These are phyloP conservation scores for Stenogyne calaminthoides DNA, from an alignment of 305 asterid genomes.

Conservation along the genomic window DNA sequence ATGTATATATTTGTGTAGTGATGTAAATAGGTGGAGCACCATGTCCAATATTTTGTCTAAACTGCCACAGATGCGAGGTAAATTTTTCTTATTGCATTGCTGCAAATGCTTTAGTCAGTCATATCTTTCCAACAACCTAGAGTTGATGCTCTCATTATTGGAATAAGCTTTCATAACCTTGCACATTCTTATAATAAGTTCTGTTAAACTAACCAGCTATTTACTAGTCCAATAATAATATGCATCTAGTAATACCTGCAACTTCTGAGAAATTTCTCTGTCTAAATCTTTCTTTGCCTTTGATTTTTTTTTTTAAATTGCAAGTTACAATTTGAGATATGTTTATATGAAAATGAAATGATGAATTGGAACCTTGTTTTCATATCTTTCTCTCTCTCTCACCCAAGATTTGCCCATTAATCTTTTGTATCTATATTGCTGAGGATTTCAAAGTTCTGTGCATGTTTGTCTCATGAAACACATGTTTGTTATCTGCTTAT, in stretches of 20 bases:
- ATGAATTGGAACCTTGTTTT: not conserved
- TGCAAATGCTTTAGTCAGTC: conserved; percentile 17
- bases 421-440: not conserved
- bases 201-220: not conserved
- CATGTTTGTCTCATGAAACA: not conserved
- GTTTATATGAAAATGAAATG: not conserved
- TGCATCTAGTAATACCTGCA: not conserved
- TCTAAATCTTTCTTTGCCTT: not conserved
- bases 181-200: conserved; percentile 1
- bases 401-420: not conserved
- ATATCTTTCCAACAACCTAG: conserved; percentile 17
- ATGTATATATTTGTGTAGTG: conserved; percentile 83
- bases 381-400: not conserved
- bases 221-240: not conserved
- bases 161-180: conserved; percentile 15
- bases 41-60: conserved; percentile 81
- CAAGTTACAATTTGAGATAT: not conserved
- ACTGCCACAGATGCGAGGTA: conserved; percentile 78
- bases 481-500: not conserved
- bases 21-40: conserved; percentile 76
- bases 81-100: conserved; percentile 26
- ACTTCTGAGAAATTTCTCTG: not conserved
- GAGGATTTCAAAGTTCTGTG: not conserved
- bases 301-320: not conserved
- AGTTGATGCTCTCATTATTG: conserved; percentile 8